Conservation (phyloP, 2,329 filamentous ascomycete genomes). For the Cytospora mali region DNA sequence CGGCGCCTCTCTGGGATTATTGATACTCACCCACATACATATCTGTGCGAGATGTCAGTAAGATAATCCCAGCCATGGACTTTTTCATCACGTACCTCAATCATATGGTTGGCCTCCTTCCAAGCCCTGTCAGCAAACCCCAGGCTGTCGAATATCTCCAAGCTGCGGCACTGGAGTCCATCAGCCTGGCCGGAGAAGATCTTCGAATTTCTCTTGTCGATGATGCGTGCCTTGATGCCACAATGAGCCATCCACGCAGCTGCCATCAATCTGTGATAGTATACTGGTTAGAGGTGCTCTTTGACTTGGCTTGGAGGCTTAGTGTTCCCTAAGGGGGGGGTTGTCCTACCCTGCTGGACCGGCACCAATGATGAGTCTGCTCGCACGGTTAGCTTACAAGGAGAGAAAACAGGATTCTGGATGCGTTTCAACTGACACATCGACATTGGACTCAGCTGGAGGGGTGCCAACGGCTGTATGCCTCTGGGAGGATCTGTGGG, state of each 20-base stretch:
- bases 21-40: slow-evolving; percentile 36
- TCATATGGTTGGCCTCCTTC: slow-evolving; percentile 69
- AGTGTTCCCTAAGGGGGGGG: too few relatives aligned
- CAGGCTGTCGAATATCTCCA: slow-evolving; percentile 76
- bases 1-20: background rate
- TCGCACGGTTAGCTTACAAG: background rate
- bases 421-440: slow-evolving; percentile 15
- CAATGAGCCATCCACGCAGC: slow-evolving; percentile 46
- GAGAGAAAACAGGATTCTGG: background rate
- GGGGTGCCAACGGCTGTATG: background rate
- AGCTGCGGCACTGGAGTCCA: slow-evolving; percentile 61
- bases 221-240: slow-evolving; percentile 45
- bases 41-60: slow-evolving; percentile 29
- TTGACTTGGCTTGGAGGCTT: too few relatives aligned
- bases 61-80: background rate
- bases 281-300: background rate
- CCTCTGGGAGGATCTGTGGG: background rate
- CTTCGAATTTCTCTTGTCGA: slow-evolving; percentile 47
- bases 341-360: slow-evolving; percentile 37
- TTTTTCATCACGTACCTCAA: slow-evolving; percentile 54
- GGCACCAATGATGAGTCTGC: slow-evolving; percentile 34
- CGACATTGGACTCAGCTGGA: slow-evolving; percentile 10
- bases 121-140: slow-evolving; percentile 65
- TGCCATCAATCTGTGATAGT: slow-evolving; percentile 43
- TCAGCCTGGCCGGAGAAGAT: slow-evolving; percentile 49